Base-by-base conservation (phyloP, 192 early-diverging fungal genomes). In the Powellomyces hirtus region DNA sequence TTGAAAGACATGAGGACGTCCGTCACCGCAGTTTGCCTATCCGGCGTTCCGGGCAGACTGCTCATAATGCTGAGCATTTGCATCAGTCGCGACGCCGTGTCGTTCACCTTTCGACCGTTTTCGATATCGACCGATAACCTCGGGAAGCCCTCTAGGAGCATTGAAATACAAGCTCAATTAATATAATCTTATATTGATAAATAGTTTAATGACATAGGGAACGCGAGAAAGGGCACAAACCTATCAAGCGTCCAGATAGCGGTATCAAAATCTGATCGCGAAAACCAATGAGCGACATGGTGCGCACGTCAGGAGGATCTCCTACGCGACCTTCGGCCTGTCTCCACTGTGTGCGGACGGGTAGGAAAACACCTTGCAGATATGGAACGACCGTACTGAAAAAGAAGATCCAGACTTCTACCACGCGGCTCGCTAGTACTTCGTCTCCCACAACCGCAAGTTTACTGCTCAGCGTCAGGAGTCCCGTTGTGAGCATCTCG, bases 291-390 rank as follows among this genome's bases (percentile, higher is more conserved):
- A 92, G 66, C 0, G 87, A 84, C 67, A 89, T 78, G 30, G 67
- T 79, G 20, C 90, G 68, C 0, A 92, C 79, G 68, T 89, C 84
- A 64, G 82, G 81, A 79, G 73, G 13, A 74, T 71, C 18, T 40
- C 60, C 11, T 53, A 62, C 42, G 57, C 59, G 24, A 76, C 80
- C 26, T 66, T 24, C 24, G 18, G 64, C 24, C n/a, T 42, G 40
- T 42, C 40, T 10, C 68, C 62, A 56, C 34, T 6, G 33, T 61
- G 20, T 60, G 33, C 53, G 64, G 31, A 71, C 51, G 45, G 93
- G 93, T 2, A 93, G 77, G 70, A 95, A 93, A 22, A 92, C 91
- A 2, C 87, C 93, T 66, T 95, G 89, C 59, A 95, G 77, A 59
- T 90, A 92, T 62, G 93, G 93, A 33, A 95, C 70, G 11, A 91